phyloP scores from a whole-genome alignment of 768 basidiomycete genomes.

The Infundibulicybe gibba region DNA sequence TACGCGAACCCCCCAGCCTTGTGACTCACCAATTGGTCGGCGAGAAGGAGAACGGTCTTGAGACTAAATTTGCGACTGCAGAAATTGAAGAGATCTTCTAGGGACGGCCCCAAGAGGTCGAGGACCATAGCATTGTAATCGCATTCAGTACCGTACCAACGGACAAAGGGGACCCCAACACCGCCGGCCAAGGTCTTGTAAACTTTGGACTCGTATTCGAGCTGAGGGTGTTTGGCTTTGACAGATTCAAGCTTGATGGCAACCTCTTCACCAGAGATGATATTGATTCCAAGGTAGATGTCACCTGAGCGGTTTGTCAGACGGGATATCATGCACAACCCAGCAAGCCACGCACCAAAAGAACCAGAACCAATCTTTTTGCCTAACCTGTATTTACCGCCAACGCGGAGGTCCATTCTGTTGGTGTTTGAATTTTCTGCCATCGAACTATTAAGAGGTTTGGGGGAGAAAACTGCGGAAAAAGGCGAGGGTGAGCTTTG shows the following conservation, averaged over 20 bases:
- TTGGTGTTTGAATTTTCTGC: slow-evolving; percentile 60
- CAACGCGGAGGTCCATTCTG: slow-evolving; percentile 84
- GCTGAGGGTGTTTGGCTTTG: slow-evolving; percentile 99
- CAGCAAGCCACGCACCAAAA: slow-evolving; percentile 64
- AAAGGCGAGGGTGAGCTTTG: slow-evolving; percentile 14
- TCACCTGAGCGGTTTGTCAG: slow-evolving; percentile 58
- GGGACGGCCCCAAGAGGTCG: slow-evolving; percentile 90
- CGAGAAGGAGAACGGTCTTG: slow-evolving; percentile 95
- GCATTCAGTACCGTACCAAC: slow-evolving; percentile 94
- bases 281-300: slow-evolving; percentile 99
- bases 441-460: slow-evolving; percentile 40
- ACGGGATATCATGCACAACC: slow-evolving; percentile 4
- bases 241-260: slow-evolving; percentile 99
- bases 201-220: slow-evolving; percentile 96
- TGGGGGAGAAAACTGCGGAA: slow-evolving; percentile 14
- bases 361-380: slow-evolving; percentile 99
- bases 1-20: too few species aligned
- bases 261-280: slow-evolving; percentile 99
- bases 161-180: slow-evolving; percentile 96
- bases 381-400: slow-evolving; percentile 95
- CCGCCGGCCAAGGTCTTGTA: slow-evolving; percentile 99
- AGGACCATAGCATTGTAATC: slow-evolving; percentile 99
- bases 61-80: slow-evolving; percentile 97
- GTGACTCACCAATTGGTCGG: slow-evolving; percentile 83
- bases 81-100: slow-evolving; percentile 91